Conservation (phyloP, 352 stramenopile genomes). For the Thalassiosira gravida region DNA sequence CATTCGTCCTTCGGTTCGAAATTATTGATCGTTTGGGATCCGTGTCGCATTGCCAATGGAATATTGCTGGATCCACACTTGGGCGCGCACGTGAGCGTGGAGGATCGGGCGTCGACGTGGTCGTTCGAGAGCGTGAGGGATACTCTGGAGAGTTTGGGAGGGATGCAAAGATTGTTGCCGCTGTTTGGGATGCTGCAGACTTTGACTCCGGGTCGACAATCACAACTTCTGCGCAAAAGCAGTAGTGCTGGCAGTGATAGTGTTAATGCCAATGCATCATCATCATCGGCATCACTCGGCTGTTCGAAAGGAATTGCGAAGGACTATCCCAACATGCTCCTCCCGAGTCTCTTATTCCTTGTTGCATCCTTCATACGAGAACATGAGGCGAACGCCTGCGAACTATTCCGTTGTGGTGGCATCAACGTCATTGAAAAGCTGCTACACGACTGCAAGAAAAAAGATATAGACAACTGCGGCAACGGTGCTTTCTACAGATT, state of each 20-base stretch:
- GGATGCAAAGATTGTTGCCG: constrained; percentile 66
- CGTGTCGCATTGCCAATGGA: constrained; percentile 42
- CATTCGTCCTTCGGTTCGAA: constrained; percentile 65
- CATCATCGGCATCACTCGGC: background rate
- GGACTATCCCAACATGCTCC: constrained; percentile 37
- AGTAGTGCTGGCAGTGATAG: background rate
- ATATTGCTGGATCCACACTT: constrained; percentile 71
- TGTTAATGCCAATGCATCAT: background rate
- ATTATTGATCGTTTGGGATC: constrained; percentile 81
- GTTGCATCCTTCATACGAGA: constrained; percentile 76
- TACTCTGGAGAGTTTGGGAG: constrained; percentile 74
- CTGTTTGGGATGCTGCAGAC: constrained; percentile 45
- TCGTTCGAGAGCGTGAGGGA: constrained; percentile 69
- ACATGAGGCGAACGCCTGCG: constrained; percentile 73
- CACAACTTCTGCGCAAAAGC: background rate
- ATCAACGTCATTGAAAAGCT: constrained; percentile 78
- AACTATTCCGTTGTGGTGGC: constrained; percentile 77
- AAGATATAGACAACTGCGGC: constrained; percentile 27
- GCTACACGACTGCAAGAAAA: constrained; percentile 63
- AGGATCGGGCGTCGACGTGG: constrained; percentile 49
- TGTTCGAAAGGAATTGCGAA: constrained; percentile 31
- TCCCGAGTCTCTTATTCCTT: constrained; percentile 63
- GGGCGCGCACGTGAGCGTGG: constrained; percentile 50
- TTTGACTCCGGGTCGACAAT: background rate
- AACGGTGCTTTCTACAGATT: constrained; percentile 32